These are phyloP conservation scores for Debaryomyces udenii DNA, from an alignment of 1,139 yeast species.

Conservation along the genomic window DNA sequence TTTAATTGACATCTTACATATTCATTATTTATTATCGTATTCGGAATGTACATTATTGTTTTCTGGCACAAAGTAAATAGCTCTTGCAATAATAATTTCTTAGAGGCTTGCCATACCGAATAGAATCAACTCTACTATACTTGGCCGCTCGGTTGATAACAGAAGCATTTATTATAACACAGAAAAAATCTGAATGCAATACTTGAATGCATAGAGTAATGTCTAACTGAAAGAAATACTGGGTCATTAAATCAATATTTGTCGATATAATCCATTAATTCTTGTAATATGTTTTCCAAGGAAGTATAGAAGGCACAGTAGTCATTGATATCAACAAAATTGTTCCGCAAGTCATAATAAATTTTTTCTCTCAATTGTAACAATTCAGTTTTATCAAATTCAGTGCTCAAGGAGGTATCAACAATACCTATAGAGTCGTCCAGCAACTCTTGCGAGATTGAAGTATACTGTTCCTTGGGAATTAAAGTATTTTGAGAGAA, in stretches of 20 bases:
- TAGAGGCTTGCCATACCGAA: too few species aligned
- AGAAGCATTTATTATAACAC: too few species aligned
- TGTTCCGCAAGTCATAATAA: slow-evolving; percentile 45
- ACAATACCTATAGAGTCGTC: slow-evolving; percentile 2
- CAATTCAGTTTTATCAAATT: slow-evolving; percentile 26
- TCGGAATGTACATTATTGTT: slow-evolving; percentile 1
- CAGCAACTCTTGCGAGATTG: not conserved
- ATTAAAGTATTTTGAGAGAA: slow-evolving; percentile 7
- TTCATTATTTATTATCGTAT: slow-evolving; percentile 7
- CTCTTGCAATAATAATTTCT: too few species aligned
- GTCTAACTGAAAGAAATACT: too few species aligned
- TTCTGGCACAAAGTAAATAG: too few species aligned
- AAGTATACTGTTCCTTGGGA: slow-evolving; percentile 5
- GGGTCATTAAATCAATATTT: not conserved
- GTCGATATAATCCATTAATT: slow-evolving; percentile 41
- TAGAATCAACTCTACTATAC: too few species aligned
- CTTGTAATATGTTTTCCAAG: slow-evolving; percentile 45
- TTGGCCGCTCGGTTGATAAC: too few species aligned
- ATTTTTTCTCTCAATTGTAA: slow-evolving; percentile 42
- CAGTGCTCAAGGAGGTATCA: not conserved
- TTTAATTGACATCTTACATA: slow-evolving; percentile 7
- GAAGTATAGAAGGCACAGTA: slow-evolving; percentile 50
- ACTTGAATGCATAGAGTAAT: too few species aligned
- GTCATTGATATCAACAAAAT: slow-evolving; percentile 49
- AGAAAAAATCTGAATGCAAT: too few species aligned